phyloP scores from a whole-genome alignment of 2,329 filamentous ascomycete genomes.

The Coniella lustricola region DNA sequence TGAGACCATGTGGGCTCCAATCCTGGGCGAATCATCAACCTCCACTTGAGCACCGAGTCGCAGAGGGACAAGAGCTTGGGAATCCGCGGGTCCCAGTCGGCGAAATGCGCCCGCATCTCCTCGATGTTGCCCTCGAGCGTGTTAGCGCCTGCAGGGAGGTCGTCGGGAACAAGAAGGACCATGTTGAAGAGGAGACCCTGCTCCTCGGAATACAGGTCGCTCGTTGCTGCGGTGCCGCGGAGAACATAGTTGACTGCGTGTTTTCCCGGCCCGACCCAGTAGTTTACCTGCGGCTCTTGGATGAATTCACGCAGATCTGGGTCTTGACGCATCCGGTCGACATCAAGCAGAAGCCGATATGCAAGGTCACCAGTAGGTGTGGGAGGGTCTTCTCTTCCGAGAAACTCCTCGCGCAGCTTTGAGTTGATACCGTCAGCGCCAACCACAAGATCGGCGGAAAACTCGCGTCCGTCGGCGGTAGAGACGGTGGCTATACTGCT shows the following conservation, averaged over 20 bases:
- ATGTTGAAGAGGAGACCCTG: slow-evolving; percentile 40
- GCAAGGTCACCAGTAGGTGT: slow-evolving; percentile 43
- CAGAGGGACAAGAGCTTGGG: slow-evolving; percentile 50
- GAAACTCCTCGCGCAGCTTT: slow-evolving; percentile 34
- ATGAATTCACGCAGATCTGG: slow-evolving; percentile 37
- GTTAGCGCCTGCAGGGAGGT: slow-evolving; percentile 37
- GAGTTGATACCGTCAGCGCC: slow-evolving; percentile 43
- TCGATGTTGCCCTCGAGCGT: slow-evolving; percentile 43
- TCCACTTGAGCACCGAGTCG: slow-evolving; percentile 54
- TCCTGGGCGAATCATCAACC: slow-evolving; percentile 48
- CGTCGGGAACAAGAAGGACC: slow-evolving; percentile 43
- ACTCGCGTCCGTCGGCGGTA: slow-evolving; percentile 28
- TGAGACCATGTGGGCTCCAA: slow-evolving; percentile 49
- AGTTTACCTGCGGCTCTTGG: slow-evolving; percentile 41
- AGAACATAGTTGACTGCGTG: slow-evolving; percentile 47
- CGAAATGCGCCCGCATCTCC: slow-evolving; percentile 40
- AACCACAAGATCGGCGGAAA: slow-evolving; percentile 37
- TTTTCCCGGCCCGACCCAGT: slow-evolving; percentile 44
- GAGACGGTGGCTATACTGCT: slow-evolving; percentile 27
- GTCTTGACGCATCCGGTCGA: slow-evolving; percentile 38
- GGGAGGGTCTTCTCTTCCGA: slow-evolving; percentile 38
- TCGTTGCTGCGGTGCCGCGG: slow-evolving; percentile 23
- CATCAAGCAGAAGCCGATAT: slow-evolving; percentile 40
- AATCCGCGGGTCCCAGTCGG: slow-evolving; percentile 51
- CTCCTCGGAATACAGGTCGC: slow-evolving; percentile 2